phyloP scores from a whole-genome alignment of 2,329 filamentous ascomycete species.

The Ophiostoma australiae region DNA sequence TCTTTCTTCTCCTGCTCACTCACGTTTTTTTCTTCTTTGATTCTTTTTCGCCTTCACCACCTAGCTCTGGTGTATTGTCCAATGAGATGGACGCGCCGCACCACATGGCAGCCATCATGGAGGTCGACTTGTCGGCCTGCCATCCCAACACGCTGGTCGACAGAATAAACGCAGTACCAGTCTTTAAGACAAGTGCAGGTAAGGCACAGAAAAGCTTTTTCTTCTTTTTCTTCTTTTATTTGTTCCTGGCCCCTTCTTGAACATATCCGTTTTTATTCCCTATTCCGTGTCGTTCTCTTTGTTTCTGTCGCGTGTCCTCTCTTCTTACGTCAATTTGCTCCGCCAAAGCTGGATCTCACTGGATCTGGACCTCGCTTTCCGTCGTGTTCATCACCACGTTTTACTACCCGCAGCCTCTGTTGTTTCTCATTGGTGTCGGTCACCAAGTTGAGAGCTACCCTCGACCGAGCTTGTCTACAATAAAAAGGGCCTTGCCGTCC shows the following conservation, averaged over 20 bases:
- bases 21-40: background rate
- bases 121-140: conserved; percentile 48
- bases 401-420: background rate
- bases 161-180: conserved; percentile 53
- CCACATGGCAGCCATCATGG: conserved; percentile 40
- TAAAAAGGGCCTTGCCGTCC: conserved; percentile 18
- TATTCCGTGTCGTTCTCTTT: conserved; percentile 13
- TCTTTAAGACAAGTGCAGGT: conserved; percentile 57
- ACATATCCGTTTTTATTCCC: conserved; percentile 13
- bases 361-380: conserved; percentile 16
- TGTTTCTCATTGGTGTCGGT: conserved; percentile 9
- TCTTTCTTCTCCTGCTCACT: background rate
- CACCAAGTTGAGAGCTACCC: conserved; percentile 14
- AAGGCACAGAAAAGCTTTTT: conserved; percentile 34
- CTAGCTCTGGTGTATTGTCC: conserved; percentile 25
- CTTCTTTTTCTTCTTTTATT: conserved; percentile 16
- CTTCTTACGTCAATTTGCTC: conserved; percentile 17
- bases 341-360: conserved; percentile 16
- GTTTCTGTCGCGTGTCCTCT: conserved; percentile 24
- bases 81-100: conserved; percentile 36
- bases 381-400: conserved; percentile 16
- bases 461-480: conserved; percentile 7
- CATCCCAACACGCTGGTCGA: conserved; percentile 48
- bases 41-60: conserved; percentile 8
- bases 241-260: conserved; percentile 4